Evolutionary conservation across 345 rosid genomes (phyloP), one percentile per base, ranked within the genome.

Genomic region (Citrus trifoliata): DNA sequence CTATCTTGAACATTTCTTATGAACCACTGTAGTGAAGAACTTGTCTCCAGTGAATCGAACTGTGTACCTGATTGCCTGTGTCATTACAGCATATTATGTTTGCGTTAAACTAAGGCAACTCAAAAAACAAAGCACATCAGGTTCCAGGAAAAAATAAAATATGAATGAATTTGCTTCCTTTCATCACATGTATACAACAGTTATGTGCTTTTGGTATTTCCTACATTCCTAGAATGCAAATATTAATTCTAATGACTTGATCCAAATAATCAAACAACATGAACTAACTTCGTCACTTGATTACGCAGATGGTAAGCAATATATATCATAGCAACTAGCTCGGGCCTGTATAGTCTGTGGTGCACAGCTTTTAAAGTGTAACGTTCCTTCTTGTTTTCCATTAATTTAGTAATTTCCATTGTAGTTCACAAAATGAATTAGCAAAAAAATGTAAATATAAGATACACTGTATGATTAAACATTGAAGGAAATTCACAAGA

Each of bases 11-110:
- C 90, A 82, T 88, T 90, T 61, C 88, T 81, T 2, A 90, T 83
- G 55, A 95, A 79, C 95, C 97, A 87, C 83, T 87, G 88, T 76
- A 95, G 58, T 73, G 95, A 80, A 71, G 94, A 87, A 72, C 84
- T 76, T 76, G 83, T 82, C 81, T 89, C 90, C 22, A 48, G 70
- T 79, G 77, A 76, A 69, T 83, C 73, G 78, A 82, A 82, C 69
- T 82, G 81, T 51, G 89, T 80, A 71, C 73, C 84, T 68, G 83
- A 71, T 40, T 86, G 87, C 89, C 98, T 95, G 90, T 84, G 78
- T 63, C 55, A 74, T 73, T 69, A 65, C 61, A 73, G 77, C 27
- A 80, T 67, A 75, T 70, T 69, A 74, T 28, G 38, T 33, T 28
- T 30, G 22, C n/a, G 6, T 42, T 51, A 73, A 75, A 6, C 58